Percentiles rank a stretch among this genome's conserved stretches.
Evolutionary conservation across 805 yeast species (phyloP).

Genomic region (Nakazawaea wickerhamii): DNA sequence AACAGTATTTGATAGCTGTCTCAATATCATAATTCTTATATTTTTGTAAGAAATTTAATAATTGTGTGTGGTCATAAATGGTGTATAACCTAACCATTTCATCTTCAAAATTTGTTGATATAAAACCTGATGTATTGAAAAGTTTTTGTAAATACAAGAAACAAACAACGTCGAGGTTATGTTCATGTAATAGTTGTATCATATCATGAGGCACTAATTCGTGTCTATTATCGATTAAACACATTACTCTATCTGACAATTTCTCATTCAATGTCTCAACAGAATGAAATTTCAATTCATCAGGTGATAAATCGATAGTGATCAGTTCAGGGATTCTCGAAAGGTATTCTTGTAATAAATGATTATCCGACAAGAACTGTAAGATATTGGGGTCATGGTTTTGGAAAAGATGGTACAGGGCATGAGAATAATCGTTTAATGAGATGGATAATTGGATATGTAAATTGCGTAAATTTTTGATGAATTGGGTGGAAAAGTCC

Average conservation of each 20-base stretch:
- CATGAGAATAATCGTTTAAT: slow-evolving; percentile 52
- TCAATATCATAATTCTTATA: slow-evolving; percentile 64
- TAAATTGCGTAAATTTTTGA: slow-evolving; percentile 31
- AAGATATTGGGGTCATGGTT: slow-evolving; percentile 51
- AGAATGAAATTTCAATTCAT: slow-evolving; percentile 35
- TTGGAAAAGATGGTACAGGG: slow-evolving; percentile 58
- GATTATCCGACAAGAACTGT: slow-evolving; percentile 54
- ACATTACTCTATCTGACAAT: slow-evolving; percentile 39
- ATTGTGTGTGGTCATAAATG: slow-evolving; percentile 46
- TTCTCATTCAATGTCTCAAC: slow-evolving; percentile 33
- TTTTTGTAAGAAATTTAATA: slow-evolving; percentile 57
- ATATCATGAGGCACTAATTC: slow-evolving; percentile 55
- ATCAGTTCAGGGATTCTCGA: slow-evolving; percentile 48
- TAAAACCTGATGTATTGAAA: slow-evolving; percentile 48
- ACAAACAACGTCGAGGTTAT: slow-evolving; percentile 43
- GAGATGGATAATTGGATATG: slow-evolving; percentile 51
- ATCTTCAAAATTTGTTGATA: slow-evolving; percentile 57
- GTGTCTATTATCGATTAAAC: slow-evolving; percentile 59
- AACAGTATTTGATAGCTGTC: slow-evolving; percentile 63
- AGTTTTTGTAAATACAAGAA: slow-evolving; percentile 63
- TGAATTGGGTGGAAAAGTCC: slow-evolving; percentile 11
- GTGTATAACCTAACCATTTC: slow-evolving; percentile 62
- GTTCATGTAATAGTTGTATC: slow-evolving; percentile 37
- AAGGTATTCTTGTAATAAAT: slow-evolving; percentile 49
- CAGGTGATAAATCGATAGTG: slow-evolving; percentile 31